A percentile compares a stretch with the other conserved stretches of the same genome.
Conservation (phyloP, 495 filamentous ascomycete species). For the Paragyromitra xinjiangensis region DNA sequence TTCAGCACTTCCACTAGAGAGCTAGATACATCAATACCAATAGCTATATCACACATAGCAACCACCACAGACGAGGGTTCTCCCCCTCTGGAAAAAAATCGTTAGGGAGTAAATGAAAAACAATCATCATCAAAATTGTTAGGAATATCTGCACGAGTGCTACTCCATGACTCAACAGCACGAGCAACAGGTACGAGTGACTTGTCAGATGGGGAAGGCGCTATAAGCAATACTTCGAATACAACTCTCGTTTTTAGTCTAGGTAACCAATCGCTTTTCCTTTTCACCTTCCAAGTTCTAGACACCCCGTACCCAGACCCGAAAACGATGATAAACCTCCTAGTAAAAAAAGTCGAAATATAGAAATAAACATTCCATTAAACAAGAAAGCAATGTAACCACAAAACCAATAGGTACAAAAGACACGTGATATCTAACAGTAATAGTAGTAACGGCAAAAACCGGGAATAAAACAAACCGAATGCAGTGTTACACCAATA, state of each 20-base stretch:
- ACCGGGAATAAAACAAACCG: not conserved
- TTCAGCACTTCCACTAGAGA: not conserved
- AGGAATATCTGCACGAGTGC: slow-evolving; percentile 8
- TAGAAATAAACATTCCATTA: slow-evolving; percentile 14
- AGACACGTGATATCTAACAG: slow-evolving; percentile 23
- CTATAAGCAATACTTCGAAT: not conserved
- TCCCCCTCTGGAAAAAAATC: no score
- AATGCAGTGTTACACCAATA: slow-evolving; percentile 28
- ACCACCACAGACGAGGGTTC: not conserved
- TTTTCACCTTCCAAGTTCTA: not conserved
- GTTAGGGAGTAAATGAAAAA: no score
- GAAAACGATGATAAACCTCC: slow-evolving; percentile 1
- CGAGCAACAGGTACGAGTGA: no score
- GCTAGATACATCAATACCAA: not conserved
- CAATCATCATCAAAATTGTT: no score
- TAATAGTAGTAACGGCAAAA: not conserved
- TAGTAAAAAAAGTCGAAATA: slow-evolving; percentile 7
- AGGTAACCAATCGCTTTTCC: not conserved
- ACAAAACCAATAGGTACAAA: slow-evolving; percentile 6
- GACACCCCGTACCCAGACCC: not conserved
- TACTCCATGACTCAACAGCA: slow-evolving; percentile 7
- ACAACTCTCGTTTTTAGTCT: not conserved
- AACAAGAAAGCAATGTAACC: not conserved
- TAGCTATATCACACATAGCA: not conserved
- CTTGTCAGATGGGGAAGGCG: no score